Evolutionary conservation across 2,329 filamentous ascomycete genomes (phyloP), one percentile per base, ranked within the genome.

Genomic region (Colletotrichum neosansevieriae): DNA sequence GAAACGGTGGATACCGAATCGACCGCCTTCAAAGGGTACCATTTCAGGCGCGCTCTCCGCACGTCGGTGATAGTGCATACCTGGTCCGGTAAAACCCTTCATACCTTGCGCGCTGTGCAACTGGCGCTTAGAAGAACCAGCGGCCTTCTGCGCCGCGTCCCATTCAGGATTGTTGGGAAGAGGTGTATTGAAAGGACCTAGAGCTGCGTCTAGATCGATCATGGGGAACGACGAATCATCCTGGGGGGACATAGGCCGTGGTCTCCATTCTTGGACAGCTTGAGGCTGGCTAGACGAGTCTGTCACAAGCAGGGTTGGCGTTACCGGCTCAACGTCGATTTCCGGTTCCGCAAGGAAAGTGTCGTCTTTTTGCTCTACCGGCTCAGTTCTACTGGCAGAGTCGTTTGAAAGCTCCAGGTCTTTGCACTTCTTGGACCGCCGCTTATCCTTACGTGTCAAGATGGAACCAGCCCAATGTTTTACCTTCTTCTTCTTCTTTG

Each of bases 161-260:
- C 90, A 92, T 68, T 90, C 89, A 2, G 87, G 82, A 67, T 89
- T 90, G 11, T 84, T 84, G 36, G 83, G 83, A 2, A 89, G 82
- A 29, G 92, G 92, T 0, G 94, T 97, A 74, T 97, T 96, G 79
- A 97, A 97, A 0, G 95, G 94, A 2, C 94, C 94, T 1, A 98
- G 85, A 29, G 95, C 96, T 17, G 94, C 95, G 80, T 99, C 96
- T 47, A 99, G 83, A 78, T 99, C 96, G 71, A 99, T 97, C 78
- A 98, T 91, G 7, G 92, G 91, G 75, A 90, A 93, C 59, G 91
- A 86, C 3, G 87, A 78, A 53, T 90, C 88, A 9, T 88, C 84
- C 2, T 78, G 78, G 47, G 73, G 79, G 70, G 75, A 76, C 32
- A 78, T 19, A 17, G 68, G 78, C 44, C 78, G 67, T 72, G 82